Conservation (phyloP, 2,329 filamentous ascomycete genomes). For the Berkeleyomyces basicola region DNA sequence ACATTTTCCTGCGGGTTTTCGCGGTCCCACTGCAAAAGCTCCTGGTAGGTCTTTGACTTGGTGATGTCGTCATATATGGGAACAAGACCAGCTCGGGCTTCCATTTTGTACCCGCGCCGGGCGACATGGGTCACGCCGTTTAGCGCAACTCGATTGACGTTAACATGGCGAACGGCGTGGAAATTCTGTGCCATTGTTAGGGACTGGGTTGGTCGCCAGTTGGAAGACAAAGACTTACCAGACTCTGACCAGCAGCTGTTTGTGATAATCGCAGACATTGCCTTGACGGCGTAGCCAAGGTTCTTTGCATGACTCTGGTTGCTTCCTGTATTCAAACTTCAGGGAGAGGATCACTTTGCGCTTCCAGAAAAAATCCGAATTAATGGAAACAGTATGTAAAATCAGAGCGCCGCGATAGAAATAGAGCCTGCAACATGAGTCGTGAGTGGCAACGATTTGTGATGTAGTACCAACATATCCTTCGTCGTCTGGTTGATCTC, state of each 20-base stretch:
- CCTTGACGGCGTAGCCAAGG: neutral
- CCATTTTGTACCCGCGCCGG: no score
- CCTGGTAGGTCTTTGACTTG: neutral
- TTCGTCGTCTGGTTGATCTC: neutral
- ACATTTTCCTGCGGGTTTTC: slow-evolving; percentile 2
- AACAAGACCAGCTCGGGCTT: neutral
- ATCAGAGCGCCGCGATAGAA: neutral
- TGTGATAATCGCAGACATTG: slow-evolving; percentile 1
- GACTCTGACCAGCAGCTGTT: neutral
- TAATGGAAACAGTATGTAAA: neutral
- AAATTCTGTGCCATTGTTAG: neutral
- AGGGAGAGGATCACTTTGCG: no score
- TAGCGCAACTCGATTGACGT: neutral
- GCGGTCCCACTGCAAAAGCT: slow-evolving; percentile 4
- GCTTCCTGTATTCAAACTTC: neutral
- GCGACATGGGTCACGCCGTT: no score
- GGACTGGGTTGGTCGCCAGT: no score
- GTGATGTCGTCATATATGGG: neutral
- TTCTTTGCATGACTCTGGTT: neutral
- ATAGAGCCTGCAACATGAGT: neutral
- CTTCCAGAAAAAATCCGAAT: neutral
- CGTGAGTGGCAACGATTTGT: neutral
- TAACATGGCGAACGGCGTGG: neutral
- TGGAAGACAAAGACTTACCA: neutral
- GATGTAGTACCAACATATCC: neutral